Evolutionary conservation across 495 filamentous ascomycete species (phyloP).

Genomic region (Wilcoxina mikolae): DNA sequence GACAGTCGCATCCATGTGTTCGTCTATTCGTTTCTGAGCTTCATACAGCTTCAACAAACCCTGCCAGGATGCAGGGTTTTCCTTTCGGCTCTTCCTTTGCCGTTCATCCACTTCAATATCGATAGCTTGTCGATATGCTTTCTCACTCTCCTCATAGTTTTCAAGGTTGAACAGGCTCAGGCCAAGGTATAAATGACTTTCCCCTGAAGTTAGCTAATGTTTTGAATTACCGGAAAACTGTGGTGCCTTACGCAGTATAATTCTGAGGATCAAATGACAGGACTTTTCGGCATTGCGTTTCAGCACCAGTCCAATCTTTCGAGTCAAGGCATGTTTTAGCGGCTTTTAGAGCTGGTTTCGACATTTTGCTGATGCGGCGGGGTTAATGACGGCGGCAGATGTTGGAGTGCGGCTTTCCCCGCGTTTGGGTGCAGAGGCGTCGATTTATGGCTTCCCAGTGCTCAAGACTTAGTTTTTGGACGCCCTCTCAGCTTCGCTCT

Average conservation of each 20-base stretch:
- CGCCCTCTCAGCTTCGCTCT: too few species aligned
- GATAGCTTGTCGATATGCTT: conserved; percentile 62
- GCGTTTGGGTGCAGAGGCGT: too few species aligned
- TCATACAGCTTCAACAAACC: conserved; percentile 80
- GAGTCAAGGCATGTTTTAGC: conserved; percentile 65
- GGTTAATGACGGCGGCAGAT: neutral
- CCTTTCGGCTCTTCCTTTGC: conserved; percentile 42
- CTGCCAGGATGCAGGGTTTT: conserved; percentile 58
- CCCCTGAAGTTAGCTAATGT: neutral
- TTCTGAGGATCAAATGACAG: conserved; percentile 59
- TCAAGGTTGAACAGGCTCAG: conserved; percentile 64
- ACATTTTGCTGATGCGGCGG: neutral
- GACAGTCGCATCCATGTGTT: conserved; percentile 57
- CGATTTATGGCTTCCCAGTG: too few species aligned
- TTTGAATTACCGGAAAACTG: neutral
- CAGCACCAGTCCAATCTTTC: conserved; percentile 61
- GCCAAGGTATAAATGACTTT: conserved; percentile 65
- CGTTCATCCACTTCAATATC: conserved; percentile 34
- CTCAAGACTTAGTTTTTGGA: too few species aligned
- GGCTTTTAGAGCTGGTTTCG: conserved; percentile 53
- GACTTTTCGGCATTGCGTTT: conserved; percentile 48
- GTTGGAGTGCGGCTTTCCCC: too few species aligned
- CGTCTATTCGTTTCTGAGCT: conserved; percentile 54
- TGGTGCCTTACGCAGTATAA: conserved; percentile 55
- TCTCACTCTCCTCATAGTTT: conserved; percentile 53